Evolutionary conservation across 805 yeast genomes (phyloP).

Genomic region (Scheffersomyces stipitis): DNA sequence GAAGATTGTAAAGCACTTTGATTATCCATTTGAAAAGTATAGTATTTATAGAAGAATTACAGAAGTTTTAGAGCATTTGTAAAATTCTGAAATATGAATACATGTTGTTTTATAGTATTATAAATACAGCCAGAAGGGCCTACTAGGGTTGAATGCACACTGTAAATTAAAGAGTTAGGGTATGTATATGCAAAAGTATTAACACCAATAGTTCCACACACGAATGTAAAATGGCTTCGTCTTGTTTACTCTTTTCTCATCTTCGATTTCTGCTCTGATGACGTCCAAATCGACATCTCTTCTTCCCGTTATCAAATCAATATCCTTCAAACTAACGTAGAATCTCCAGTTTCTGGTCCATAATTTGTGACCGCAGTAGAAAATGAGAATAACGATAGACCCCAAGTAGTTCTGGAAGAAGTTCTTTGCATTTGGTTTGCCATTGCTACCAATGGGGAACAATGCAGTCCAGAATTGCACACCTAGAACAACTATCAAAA

Average conservation of each 20-base stretch:
- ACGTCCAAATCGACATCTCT: conserved; percentile 21
- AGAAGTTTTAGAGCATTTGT: no score
- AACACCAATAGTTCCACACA: conserved; percentile 13
- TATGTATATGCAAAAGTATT: no score
- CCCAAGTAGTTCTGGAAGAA: conserved; percentile 29
- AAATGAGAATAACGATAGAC: conserved; percentile 19
- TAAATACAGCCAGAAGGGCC: no score
- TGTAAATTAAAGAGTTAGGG: no score
- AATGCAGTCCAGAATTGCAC: conserved; percentile 29
- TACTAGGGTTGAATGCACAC: no score
- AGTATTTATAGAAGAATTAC: no score
- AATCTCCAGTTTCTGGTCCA: conserved; percentile 18
- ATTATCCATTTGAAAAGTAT: no score
- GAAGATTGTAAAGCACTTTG: no score
- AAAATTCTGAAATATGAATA: no score
- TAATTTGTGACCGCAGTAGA: conserved; percentile 24
- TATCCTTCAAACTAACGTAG: conserved; percentile 17
- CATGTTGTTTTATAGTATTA: no score
- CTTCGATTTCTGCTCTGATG: conserved; percentile 20
- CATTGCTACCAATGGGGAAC: conserved; percentile 18
- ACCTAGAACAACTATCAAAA: conserved; percentile 20
- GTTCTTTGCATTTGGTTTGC: conserved; percentile 15
- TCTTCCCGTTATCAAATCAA: conserved; percentile 28
- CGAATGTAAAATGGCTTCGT: conserved; percentile 14
- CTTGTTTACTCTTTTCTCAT: conserved; percentile 13